Conservation (phyloP, 345 rosid species). For the Lepidium sativum region DNA sequence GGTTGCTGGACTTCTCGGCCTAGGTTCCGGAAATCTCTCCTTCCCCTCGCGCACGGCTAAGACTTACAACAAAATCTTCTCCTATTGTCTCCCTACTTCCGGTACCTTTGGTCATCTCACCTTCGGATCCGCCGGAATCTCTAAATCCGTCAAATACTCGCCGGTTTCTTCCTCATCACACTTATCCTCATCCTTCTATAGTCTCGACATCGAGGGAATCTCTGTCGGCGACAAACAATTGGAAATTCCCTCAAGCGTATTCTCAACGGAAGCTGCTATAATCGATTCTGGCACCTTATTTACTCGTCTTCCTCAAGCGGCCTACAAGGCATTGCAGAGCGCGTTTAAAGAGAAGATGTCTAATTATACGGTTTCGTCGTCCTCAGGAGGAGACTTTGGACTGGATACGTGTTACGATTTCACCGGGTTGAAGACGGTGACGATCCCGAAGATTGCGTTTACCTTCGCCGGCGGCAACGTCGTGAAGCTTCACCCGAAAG, state of each 20-base stretch:
- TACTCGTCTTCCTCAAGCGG: constrained; percentile 50
- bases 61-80: constrained; percentile 49
- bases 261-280: constrained; percentile 33
- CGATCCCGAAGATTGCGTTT: constrained; percentile 39
- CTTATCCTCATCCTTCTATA: constrained; percentile 49
- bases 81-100: constrained; percentile 67
- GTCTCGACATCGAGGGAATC: constrained; percentile 41
- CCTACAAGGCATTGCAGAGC: constrained; percentile 33
- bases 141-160: constrained; percentile 41
- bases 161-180: constrained; percentile 30
- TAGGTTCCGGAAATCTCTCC: constrained; percentile 49
- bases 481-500: constrained; percentile 26
- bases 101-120: constrained; percentile 49
- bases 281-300: constrained; percentile 87
- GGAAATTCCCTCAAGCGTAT: constrained; percentile 30
- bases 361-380: constrained; percentile 33
- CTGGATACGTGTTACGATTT: constrained; percentile 75
- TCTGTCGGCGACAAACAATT: constrained; percentile 37
- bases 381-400: constrained; percentile 25
- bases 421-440: constrained; percentile 12
- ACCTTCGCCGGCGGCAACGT: constrained; percentile 31
- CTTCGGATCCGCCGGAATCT: constrained; percentile 35
- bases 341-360: constrained; percentile 43
- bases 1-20: constrained; percentile 53
- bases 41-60: constrained; percentile 48